phyloP scores from a whole-genome alignment of 2,329 filamentous ascomycete species.

The Simplicillium sp. region DNA sequence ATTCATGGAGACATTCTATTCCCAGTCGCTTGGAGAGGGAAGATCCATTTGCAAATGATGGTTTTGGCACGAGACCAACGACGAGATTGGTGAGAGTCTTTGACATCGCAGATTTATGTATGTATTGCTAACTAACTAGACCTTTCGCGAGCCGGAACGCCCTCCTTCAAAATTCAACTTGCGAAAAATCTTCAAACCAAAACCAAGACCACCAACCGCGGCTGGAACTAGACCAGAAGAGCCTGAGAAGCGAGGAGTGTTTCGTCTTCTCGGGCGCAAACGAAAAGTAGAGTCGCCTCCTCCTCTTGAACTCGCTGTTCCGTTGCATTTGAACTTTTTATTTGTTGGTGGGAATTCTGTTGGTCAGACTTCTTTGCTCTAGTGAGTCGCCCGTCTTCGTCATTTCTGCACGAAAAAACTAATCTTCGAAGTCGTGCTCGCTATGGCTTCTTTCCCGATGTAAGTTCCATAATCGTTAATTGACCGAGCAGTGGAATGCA shows the following conservation, averaged over 20 bases:
- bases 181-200: background rate
- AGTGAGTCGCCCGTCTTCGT: constrained; percentile 14
- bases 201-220: no score
- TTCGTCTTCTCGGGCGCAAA: constrained; percentile 15
- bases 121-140: constrained; percentile 8
- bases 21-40: constrained; percentile 23
- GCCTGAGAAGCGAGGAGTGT: background rate
- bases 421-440: constrained; percentile 19
- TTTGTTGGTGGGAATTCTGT: constrained; percentile 21
- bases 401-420: constrained; percentile 1
- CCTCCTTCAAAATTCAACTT: background rate
- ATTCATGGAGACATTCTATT: constrained; percentile 23
- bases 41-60: constrained; percentile 24
- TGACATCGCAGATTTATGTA: background rate
- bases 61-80: constrained; percentile 18
- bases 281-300: constrained; percentile 12
- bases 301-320: constrained; percentile 9
- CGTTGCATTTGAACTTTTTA: constrained; percentile 22
- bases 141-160: constrained; percentile 11
- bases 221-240: background rate
- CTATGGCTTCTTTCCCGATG: constrained; percentile 27
- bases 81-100: constrained; percentile 17
- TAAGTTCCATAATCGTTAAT: constrained; percentile 9
- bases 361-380: constrained; percentile 28
- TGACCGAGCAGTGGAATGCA: constrained; percentile 4